Evolutionary conservation across 129 eudicot genomes (phyloP).

Genomic region (Pseudognaphalium luteoalbum): DNA sequence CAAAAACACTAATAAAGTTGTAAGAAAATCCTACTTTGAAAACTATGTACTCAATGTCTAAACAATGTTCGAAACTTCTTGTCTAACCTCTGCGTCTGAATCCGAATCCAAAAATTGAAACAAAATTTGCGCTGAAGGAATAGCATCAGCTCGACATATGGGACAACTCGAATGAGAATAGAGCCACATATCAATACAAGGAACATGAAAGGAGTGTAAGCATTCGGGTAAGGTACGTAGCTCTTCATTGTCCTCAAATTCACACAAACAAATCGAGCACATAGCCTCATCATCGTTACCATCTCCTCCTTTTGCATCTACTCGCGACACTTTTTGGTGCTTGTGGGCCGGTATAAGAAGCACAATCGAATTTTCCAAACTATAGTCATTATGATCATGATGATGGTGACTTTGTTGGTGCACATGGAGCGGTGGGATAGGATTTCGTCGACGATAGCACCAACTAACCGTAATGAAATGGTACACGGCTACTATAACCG

Average conservation of each 20-base stretch:
- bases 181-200: constrained; percentile 62
- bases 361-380: constrained; percentile 51
- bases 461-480: constrained; percentile 44
- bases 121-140: constrained; percentile 33
- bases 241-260: constrained; percentile 56
- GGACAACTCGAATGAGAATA: constrained; percentile 54
- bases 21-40: constrained; percentile 6
- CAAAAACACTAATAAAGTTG: not conserved
- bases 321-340: constrained; percentile 31
- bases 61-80: constrained; percentile 20
- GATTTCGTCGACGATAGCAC: constrained; percentile 23
- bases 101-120: constrained; percentile 34
- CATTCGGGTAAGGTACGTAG: constrained; percentile 56
- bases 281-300: constrained; percentile 29
- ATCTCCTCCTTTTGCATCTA: constrained; percentile 26
- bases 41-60: not conserved
- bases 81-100: constrained; percentile 31
- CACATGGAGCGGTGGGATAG: constrained; percentile 14
- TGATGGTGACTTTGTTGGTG: constrained; percentile 20
- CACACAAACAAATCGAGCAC: constrained; percentile 56
- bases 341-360: constrained; percentile 57
- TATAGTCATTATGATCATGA: constrained; percentile 16
- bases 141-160: constrained; percentile 43
- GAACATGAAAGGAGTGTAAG: constrained; percentile 53
- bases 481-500: constrained; percentile 44